A percentile compares a stretch with the other conserved stretches of the same genome.
These are phyloP conservation scores for Cenchrus americanus DNA, from an alignment of 176 grass and related monocot genomes.

Conservation along the genomic window DNA sequence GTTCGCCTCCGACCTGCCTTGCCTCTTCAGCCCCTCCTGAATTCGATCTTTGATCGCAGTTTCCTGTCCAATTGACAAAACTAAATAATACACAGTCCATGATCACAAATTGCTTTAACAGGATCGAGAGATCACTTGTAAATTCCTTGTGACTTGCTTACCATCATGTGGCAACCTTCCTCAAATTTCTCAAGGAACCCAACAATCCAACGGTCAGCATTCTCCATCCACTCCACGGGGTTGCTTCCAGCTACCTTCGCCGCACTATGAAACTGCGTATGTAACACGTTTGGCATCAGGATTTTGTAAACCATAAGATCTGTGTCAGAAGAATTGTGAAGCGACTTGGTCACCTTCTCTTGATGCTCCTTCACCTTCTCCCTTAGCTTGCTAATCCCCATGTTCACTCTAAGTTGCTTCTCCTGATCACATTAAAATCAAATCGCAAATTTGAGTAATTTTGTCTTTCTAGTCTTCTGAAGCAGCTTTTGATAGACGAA, in stretches of 20 bases:
- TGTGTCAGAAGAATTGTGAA: slow-evolving; percentile 9
- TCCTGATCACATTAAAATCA: slow-evolving; percentile 52
- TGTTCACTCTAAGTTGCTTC: slow-evolving; percentile 90
- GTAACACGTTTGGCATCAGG: not conserved
- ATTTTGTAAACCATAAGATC: slow-evolving; percentile 18
- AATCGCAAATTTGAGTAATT: not conserved
- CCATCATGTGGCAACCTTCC: slow-evolving; percentile 95
- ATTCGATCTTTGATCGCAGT: slow-evolving; percentile 68
- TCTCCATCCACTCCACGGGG: slow-evolving; percentile 91
- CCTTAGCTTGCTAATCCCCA: slow-evolving; percentile 76
- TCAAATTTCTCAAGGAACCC: slow-evolving; percentile 92
- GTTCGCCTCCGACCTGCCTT: slow-evolving; percentile 41
- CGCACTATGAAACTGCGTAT: slow-evolving; percentile 38
- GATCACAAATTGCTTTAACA: not conserved
- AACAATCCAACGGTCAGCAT: slow-evolving; percentile 83
- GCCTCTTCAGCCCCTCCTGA: slow-evolving; percentile 72
- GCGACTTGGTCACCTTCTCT: slow-evolving; percentile 61
- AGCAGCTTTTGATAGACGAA: not conserved
- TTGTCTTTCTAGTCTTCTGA: not conserved
- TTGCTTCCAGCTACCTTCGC: slow-evolving; percentile 64
- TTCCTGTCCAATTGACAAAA: slow-evolving; percentile 52
- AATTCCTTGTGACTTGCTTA: slow-evolving; percentile 35
- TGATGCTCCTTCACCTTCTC: slow-evolving; percentile 89
- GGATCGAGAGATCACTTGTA: not conserved
- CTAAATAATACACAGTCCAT: not conserved